A percentile compares a stretch with the other conserved stretches of the same genome.
Conservation (phyloP, 352 stramenopile species). For the Globisporangium iwayamae region DNA sequence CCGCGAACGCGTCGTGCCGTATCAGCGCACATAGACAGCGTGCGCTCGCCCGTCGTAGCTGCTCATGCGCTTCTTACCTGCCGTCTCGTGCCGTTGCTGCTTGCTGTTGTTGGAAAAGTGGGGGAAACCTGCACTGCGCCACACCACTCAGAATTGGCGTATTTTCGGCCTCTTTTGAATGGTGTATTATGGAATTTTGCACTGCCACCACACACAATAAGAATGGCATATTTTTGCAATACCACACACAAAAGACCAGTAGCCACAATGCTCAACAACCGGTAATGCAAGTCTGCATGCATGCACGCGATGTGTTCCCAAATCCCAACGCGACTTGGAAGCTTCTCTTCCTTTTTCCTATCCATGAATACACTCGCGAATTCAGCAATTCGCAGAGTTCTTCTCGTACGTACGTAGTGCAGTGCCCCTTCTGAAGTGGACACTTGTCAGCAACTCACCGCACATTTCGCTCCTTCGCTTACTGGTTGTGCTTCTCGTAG, state of each 20-base stretch:
- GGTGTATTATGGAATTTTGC: no score
- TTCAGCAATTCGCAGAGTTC: neutral
- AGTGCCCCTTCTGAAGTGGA: neutral
- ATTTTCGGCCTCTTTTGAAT: neutral
- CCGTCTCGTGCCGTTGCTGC: neutral
- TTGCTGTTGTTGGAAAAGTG: neutral
- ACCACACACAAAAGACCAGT: no score
- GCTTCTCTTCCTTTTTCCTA: neutral
- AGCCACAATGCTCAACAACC: no score
- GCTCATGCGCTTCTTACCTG: neutral
- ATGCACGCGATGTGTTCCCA: neutral
- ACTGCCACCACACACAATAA: no score
- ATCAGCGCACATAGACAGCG: neutral
- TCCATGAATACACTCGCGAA: neutral
- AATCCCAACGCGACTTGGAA: neutral
- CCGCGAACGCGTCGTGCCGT: no score
- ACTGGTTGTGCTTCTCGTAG: slow-evolving; percentile 73
- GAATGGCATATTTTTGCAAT: no score
- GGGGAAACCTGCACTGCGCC: neutral
- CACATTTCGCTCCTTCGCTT: neutral
- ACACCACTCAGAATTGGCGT: neutral
- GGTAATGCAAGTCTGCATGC: no score
- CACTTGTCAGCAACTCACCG: neutral
- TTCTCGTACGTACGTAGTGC: neutral
- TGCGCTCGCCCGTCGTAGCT: neutral